Conservation (phyloP, 2,329 filamentous ascomycete species). For the Sordariomycetes sp. region DNA sequence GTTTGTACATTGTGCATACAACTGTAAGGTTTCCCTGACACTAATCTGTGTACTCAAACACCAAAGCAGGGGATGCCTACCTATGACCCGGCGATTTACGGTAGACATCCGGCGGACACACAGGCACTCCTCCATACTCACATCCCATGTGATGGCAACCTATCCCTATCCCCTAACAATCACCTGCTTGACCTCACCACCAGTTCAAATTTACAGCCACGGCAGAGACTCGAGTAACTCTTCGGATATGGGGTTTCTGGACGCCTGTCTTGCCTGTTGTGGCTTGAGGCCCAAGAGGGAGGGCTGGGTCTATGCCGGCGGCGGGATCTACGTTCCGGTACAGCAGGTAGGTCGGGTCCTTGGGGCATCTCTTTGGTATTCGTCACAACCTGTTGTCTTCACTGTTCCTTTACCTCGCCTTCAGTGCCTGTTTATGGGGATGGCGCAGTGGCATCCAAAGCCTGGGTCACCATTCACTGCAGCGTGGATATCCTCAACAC, state of each 20-base stretch:
- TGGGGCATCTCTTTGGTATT: not conserved
- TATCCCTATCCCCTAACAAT: not conserved
- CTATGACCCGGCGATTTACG: too few relatives aligned
- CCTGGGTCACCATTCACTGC: not conserved
- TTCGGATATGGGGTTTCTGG: not conserved
- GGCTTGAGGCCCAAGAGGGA: not conserved
- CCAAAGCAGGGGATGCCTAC: too few relatives aligned
- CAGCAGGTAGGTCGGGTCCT: not conserved
- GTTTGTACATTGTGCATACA: too few relatives aligned
- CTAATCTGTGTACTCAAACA: too few relatives aligned
- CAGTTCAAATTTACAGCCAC: not conserved
- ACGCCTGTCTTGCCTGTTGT: not conserved
- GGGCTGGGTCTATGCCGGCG: not conserved
- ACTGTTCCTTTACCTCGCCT: not conserved
- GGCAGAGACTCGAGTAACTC: not conserved
- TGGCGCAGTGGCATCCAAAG: not conserved
- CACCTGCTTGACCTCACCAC: not conserved
- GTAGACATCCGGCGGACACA: too few relatives aligned
- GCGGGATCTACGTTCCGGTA: not conserved
- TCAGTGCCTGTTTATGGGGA: not conserved
- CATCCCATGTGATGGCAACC: not conserved
- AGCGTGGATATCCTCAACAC: not conserved
- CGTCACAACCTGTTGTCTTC: not conserved
- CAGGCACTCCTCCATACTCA: too few relatives aligned
- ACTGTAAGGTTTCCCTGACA: too few relatives aligned